Evolutionary conservation across 306 rosid species (phyloP), one percentile per base, ranked within the genome.

Genomic region (Macrotyloma uniflorum): DNA sequence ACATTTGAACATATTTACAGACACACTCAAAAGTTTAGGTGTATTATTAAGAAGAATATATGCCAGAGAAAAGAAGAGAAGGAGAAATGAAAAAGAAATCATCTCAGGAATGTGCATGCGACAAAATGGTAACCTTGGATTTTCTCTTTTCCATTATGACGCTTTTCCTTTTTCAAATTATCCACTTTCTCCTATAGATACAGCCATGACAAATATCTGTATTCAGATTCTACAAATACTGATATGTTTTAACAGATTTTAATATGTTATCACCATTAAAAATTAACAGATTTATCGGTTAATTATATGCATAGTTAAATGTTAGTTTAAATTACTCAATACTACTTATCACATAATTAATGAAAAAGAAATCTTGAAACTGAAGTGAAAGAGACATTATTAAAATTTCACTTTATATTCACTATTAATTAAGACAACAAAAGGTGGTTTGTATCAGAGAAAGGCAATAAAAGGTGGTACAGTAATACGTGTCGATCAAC

Each of bases 401-500:
- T 36, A 36, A 65, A 32, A 12, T 19, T 65, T 65, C 50, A 11
- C 70, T 38, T 63, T 63, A 64, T n/a, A 36, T 18, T 33, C 47
- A 38, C 3, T 1, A 8, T 58, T 28, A 30, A 59, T 65, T 38
- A 65, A 11, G 51, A 38, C 33, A 20, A 20, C 1, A 38, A 65
- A 40, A 38, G 18, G 51, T 38, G 46, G 71, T 12, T 19, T 19
- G 51, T 20, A 38, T 9, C 33, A 65, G 38, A 38, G 71, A 65
- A 10, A 38, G 51, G 32, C 30, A 65, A 65, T 20, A 38, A 66
- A 40, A 38, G 11, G 50, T 38, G 6, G 71, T 38, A 66, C 68
- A 59, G 16, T 46, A 11, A 38, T 5, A 84, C 84, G 85, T 84
- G 87, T 84, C 87, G 85, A 80, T 16, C 79, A 79, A 24, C 3